These are phyloP conservation scores for Fallopia convolvulus DNA, from an alignment of 148 eudicot species.

Conservation along the genomic window DNA sequence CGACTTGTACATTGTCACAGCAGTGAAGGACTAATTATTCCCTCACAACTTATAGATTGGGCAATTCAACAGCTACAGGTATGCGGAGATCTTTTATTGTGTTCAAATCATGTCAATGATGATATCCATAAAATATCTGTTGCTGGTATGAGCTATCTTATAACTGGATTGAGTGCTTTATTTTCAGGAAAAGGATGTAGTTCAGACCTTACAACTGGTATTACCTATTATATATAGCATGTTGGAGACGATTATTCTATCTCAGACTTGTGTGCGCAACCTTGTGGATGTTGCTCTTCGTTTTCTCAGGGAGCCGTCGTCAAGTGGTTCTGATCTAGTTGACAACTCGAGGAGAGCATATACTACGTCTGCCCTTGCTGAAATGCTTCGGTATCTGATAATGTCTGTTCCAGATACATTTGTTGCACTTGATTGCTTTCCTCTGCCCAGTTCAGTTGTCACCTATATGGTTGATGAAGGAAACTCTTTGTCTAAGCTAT, in stretches of 20 bases:
- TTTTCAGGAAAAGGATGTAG: slow-evolving; percentile 65
- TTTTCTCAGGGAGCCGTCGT: slow-evolving; percentile 59
- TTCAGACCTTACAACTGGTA: slow-evolving; percentile 63
- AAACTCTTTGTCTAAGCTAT: slow-evolving; percentile 26
- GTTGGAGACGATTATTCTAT: slow-evolving; percentile 55
- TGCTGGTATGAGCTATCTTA: background rate
- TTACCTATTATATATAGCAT: slow-evolving; percentile 73
- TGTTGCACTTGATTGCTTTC: slow-evolving; percentile 90
- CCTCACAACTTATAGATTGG: slow-evolving; percentile 86
- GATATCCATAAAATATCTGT: background rate
- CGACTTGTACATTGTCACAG: slow-evolving; percentile 84
- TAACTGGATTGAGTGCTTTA: slow-evolving; percentile 2
- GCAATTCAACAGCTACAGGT: slow-evolving; percentile 87
- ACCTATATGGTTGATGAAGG: slow-evolving; percentile 36
- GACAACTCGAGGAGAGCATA: slow-evolving; percentile 66
- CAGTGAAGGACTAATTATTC: slow-evolving; percentile 69
- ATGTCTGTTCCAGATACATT: slow-evolving; percentile 87
- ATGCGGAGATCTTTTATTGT: slow-evolving; percentile 5
- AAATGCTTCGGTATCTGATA: slow-evolving; percentile 83
- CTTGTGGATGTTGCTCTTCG: slow-evolving; percentile 62
- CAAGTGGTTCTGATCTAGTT: slow-evolving; percentile 64
- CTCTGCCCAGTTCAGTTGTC: slow-evolving; percentile 52
- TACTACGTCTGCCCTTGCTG: slow-evolving; percentile 60
- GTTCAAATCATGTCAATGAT: background rate
- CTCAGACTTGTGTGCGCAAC: slow-evolving; percentile 74